Evolutionary conservation across 306 rosid species (phyloP).

Genomic region (Notholithocarpus densiflorus): DNA sequence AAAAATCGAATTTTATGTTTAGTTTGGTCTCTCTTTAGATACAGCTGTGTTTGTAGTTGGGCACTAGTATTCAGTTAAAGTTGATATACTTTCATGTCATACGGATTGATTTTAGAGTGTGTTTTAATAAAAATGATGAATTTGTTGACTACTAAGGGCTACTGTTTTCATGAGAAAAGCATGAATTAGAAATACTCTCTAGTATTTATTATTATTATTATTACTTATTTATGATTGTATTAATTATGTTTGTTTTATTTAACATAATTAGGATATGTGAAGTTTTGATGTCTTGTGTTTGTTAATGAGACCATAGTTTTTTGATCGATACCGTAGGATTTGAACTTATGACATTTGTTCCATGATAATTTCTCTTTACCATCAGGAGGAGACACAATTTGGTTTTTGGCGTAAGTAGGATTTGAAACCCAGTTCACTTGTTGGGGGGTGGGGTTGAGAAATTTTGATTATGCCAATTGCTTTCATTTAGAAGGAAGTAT

Average conservation of each 20-base stretch:
- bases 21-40: no score
- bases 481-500: neutral
- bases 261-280: neutral
- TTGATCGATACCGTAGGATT: no score
- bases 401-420: no score
- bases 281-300: no score
- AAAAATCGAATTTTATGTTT: no score
- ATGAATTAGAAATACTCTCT: neutral
- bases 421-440: no score
- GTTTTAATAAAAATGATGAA: neutral
- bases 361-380: no score
- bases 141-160: neutral
- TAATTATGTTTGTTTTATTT: neutral
- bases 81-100: neutral
- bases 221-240: neutral
- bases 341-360: no score
- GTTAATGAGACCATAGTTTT: no score
- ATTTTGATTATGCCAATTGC: neutral
- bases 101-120: no score
- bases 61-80: neutral
- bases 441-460: no score
- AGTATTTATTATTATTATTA: neutral
- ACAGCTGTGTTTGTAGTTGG: neutral
- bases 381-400: no score
- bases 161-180: neutral